phyloP scores from a whole-genome alignment of 345 rosid genomes.

The Dipteronia dyeriana region DNA sequence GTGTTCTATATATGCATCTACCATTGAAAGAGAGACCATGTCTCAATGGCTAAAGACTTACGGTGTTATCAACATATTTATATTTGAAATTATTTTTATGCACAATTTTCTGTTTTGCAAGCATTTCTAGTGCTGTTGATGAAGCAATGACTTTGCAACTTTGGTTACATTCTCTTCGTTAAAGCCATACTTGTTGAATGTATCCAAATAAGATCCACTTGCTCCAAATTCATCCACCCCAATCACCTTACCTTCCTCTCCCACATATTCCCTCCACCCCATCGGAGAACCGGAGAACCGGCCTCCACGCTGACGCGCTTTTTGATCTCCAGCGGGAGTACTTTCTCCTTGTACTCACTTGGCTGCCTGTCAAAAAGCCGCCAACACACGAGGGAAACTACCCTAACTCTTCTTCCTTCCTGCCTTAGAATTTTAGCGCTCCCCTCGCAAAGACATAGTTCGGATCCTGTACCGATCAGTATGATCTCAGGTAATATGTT shows the following conservation, averaged over 20 bases:
- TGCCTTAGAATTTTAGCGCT: slow-evolving; percentile 27
- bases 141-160: slow-evolving; percentile 25
- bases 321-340: slow-evolving; percentile 23
- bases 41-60: too few species aligned
- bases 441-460: slow-evolving; percentile 29
- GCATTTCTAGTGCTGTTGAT: background rate
- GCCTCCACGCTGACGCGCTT: slow-evolving; percentile 37
- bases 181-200: slow-evolving; percentile 36
- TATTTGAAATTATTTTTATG: too few species aligned
- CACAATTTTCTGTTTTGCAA: background rate
- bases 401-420: slow-evolving; percentile 36
- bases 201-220: slow-evolving; percentile 33
- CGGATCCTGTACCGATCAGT: slow-evolving; percentile 41
- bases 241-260: slow-evolving; percentile 30
- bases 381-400: slow-evolving; percentile 43
- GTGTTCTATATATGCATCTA: too few species aligned
- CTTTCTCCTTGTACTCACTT: slow-evolving; percentile 32
- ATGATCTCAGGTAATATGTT: slow-evolving; percentile 28
- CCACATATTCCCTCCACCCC: slow-evolving; percentile 40
- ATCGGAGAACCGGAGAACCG: slow-evolving; percentile 28
- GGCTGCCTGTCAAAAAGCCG: slow-evolving; percentile 30
- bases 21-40: too few species aligned
- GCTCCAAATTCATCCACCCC: slow-evolving; percentile 42
- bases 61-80: too few species aligned
- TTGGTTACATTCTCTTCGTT: slow-evolving; percentile 29